Conservation (phyloP, 768 basidiomycete species). For the Kwoniella europaea region DNA sequence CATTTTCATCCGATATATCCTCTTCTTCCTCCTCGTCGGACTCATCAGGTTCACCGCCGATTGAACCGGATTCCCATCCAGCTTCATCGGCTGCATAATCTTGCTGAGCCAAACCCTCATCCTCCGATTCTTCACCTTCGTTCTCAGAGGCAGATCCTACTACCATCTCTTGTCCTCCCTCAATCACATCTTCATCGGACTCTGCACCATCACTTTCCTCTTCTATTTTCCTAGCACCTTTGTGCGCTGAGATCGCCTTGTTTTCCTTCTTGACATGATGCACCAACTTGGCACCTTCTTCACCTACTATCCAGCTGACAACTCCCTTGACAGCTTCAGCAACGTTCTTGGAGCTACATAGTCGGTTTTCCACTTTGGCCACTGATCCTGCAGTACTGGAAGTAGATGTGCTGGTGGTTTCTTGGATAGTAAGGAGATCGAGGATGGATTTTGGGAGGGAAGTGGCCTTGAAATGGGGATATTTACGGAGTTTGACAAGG, state of each 20-base stretch:
- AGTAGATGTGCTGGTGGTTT: constrained; percentile 18
- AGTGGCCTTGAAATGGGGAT: constrained; percentile 63
- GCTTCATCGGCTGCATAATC: constrained; percentile 43
- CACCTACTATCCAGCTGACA: constrained; percentile 62
- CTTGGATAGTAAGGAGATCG: constrained; percentile 9
- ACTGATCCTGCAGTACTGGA: constrained; percentile 34
- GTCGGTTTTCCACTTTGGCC: constrained; percentile 71
- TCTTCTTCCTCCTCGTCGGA: constrained; percentile 31
- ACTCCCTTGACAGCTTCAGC: constrained; percentile 66
- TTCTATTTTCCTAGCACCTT: background rate
- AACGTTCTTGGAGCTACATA: constrained; percentile 78
- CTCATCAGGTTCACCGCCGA: constrained; percentile 45
- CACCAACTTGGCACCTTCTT: constrained; percentile 45
- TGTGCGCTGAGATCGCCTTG: constrained; percentile 26
- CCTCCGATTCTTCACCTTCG: constrained; percentile 50
- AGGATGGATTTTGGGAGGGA: constrained; percentile 27
- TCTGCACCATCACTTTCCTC: constrained; percentile 22
- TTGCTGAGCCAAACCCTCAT: constrained; percentile 41
- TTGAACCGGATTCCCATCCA: constrained; percentile 62
- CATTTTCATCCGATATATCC: constrained; percentile 32
- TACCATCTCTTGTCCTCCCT: constrained; percentile 43
- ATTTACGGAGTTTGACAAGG: constrained; percentile 74
- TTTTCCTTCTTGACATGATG: constrained; percentile 31
- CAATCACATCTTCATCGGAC: constrained; percentile 10
- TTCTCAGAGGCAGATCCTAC: constrained; percentile 57